Conservation (phyloP, 2,329 filamentous ascomycete genomes). For the Pseudocercospora macadamiae region DNA sequence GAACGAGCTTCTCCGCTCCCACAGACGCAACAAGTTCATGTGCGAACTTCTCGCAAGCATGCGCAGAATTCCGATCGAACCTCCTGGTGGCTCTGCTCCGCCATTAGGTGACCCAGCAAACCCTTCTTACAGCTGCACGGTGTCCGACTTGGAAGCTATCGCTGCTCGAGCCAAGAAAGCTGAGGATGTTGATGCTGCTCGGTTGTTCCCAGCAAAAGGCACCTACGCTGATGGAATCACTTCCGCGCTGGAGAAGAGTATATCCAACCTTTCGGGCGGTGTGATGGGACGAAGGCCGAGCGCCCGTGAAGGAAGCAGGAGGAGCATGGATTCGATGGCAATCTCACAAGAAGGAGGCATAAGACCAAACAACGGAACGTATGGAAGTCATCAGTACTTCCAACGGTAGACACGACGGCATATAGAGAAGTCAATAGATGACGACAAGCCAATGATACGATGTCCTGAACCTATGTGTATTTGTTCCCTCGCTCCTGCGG, state of each 20-base stretch:
- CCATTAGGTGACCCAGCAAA: constrained; percentile 67
- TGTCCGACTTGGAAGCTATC: constrained; percentile 18
- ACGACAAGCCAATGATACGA: not conserved
- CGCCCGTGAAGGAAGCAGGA: not conserved
- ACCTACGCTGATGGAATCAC: not conserved
- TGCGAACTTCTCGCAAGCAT: constrained; percentile 82
- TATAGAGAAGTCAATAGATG: not conserved
- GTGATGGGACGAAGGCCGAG: constrained; percentile 2
- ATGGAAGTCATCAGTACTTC: not conserved
- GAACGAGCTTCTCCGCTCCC: constrained; percentile 74
- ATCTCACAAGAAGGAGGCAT: not conserved
- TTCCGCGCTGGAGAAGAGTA: not conserved
- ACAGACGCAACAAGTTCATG: constrained; percentile 90
- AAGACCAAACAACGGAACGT: not conserved
- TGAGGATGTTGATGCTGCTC: constrained; percentile 53
- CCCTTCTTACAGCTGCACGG: constrained; percentile 64
- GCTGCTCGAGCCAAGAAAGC: constrained; percentile 13
- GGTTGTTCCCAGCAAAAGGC: constrained; percentile 49
- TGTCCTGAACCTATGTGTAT: not conserved
- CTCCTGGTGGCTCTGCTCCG: constrained; percentile 71
- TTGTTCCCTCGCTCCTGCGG: not conserved
- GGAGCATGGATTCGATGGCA: not conserved
- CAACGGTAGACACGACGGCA: not conserved
- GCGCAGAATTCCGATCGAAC: constrained; percentile 81
- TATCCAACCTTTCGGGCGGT: not conserved